A percentile compares a stretch with the other conserved stretches of the same genome.
These are phyloP conservation scores for Epichloe elymi DNA, from an alignment of 2,329 filamentous ascomycete species.

Conservation along the genomic window DNA sequence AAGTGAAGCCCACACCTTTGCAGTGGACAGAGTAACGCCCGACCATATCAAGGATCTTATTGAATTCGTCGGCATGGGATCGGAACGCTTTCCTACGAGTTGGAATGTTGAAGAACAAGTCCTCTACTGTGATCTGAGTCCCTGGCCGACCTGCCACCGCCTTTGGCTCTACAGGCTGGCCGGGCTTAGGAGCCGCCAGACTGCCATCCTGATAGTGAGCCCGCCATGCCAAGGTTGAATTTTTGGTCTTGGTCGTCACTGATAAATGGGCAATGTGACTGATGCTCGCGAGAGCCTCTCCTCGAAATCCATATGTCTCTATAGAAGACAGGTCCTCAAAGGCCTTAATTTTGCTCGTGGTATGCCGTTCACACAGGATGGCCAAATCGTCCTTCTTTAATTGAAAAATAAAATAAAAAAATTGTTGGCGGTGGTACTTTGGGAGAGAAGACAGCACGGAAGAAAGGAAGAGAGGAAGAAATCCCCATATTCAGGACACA, in stretches of 20 bases:
- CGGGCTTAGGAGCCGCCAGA: conserved; percentile 71
- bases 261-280: conserved; percentile 95
- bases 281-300: conserved; percentile 91
- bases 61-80: conserved; percentile 86
- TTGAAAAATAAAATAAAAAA: background rate
- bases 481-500: conserved; percentile 12
- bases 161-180: conserved; percentile 75
- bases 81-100: conserved; percentile 80
- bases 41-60: conserved; percentile 92
- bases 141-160: conserved; percentile 76
- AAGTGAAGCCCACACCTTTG: conserved; percentile 80
- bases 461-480: background rate
- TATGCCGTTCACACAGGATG: conserved; percentile 91
- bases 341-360: conserved; percentile 84
- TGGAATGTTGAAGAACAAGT: conserved; percentile 93
- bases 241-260: conserved; percentile 85
- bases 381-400: conserved; percentile 83
- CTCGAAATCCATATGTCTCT: conserved; percentile 92
- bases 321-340: conserved; percentile 90
- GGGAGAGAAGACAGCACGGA: background rate
- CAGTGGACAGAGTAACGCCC: conserved; percentile 91
- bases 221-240: conserved; percentile 80
- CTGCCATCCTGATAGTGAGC: conserved; percentile 78
- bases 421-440: background rate
- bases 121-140: conserved; percentile 92